Evolutionary conservation across 2,329 filamentous ascomycete genomes (phyloP).

Genomic region (Scleromitrula shiraiana): DNA sequence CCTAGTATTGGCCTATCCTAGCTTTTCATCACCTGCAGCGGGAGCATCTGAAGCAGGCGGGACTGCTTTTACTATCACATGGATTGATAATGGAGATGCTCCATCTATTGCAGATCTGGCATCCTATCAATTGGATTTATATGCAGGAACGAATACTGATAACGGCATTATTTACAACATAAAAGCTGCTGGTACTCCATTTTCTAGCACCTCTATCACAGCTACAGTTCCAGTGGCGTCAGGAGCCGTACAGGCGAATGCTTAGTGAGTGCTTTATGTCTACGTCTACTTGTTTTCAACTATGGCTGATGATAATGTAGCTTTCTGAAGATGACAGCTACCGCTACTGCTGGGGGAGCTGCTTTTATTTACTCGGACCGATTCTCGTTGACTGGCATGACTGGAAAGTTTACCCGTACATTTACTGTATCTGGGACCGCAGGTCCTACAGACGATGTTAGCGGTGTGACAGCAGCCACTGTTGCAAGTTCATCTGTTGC

Average conservation of each 20-base stretch:
- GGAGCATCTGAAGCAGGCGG: slow-evolving; percentile 43
- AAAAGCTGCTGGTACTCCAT: not conserved
- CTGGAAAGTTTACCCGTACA: slow-evolving; percentile 42
- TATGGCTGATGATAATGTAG: slow-evolving; percentile 29
- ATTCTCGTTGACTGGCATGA: slow-evolving; percentile 59
- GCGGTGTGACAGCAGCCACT: slow-evolving; percentile 14
- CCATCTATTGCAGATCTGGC: slow-evolving; percentile 42
- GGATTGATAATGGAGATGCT: slow-evolving; percentile 45
- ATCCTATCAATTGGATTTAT: slow-evolving; percentile 51
- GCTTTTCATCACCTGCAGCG: slow-evolving; percentile 44
- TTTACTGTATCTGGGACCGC: slow-evolving; percentile 31
- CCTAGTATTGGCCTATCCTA: slow-evolving; percentile 25
- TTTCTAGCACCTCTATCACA: slow-evolving; percentile 6
- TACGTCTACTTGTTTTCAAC: not conserved
- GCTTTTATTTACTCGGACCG: slow-evolving; percentile 53
- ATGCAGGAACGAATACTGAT: slow-evolving; percentile 49
- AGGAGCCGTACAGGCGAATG: slow-evolving; percentile 25
- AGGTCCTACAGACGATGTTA: slow-evolving; percentile 28
- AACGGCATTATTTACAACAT: slow-evolving; percentile 10
- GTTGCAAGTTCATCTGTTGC: slow-evolving; percentile 3
- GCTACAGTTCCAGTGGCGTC: slow-evolving; percentile 23
- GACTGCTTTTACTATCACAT: slow-evolving; percentile 43
- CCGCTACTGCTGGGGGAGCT: slow-evolving; percentile 44
- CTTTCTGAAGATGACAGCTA: slow-evolving; percentile 52
- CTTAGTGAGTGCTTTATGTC: slow-evolving; percentile 25